Evolutionary conservation across 495 filamentous ascomycete species (phyloP).

Genomic region (Aspergillus biplanus): DNA sequence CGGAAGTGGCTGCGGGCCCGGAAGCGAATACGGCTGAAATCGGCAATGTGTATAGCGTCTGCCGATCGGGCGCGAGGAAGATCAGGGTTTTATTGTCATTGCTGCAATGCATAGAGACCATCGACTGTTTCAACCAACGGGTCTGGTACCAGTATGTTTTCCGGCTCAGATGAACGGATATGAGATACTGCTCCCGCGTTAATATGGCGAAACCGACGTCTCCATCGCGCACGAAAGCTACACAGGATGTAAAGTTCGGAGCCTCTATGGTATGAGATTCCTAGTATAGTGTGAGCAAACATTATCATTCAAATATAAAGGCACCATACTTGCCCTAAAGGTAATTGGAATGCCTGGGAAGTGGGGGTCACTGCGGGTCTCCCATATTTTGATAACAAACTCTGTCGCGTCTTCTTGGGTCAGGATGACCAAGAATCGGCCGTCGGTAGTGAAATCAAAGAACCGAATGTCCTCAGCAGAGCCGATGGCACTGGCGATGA

Average conservation of each 20-base stretch:
- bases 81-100: background rate
- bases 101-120: background rate
- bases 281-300: background rate
- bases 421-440: conserved; percentile 19
- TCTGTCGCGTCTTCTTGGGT: conserved; percentile 10
- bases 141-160: background rate
- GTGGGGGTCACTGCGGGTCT: conserved; percentile 6
- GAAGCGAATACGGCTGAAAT: background rate
- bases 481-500: conserved; percentile 7
- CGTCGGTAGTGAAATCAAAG: conserved; percentile 20
- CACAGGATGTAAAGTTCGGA: conserved; percentile 15
- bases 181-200: conserved; percentile 9
- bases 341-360: conserved; percentile 10
- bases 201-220: conserved; percentile 12
- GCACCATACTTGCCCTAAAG: conserved; percentile 9
- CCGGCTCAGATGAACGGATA: background rate
- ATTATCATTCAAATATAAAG: background rate
- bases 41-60: background rate
- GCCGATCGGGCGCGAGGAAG: background rate
- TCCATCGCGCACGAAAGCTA: background rate
- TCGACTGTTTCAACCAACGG: background rate
- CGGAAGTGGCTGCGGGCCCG: background rate
- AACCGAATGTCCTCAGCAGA: conserved; percentile 18
- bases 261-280: background rate
- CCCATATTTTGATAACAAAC: conserved; percentile 19